Conservation (phyloP, 2,329 filamentous ascomycete genomes). For the Orbilia brochopaga region DNA sequence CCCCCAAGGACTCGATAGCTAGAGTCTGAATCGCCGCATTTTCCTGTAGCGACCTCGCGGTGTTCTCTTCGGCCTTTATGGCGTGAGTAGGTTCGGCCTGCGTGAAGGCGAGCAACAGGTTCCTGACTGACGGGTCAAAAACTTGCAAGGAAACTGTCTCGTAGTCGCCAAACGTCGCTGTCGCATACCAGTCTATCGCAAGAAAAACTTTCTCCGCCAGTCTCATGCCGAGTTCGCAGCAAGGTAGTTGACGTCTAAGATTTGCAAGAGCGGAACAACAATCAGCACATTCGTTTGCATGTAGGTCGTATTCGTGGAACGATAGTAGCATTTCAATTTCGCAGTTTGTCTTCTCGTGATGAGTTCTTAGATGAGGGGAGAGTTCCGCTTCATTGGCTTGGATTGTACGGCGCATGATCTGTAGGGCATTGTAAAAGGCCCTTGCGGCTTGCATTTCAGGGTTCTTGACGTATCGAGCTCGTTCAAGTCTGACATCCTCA, state of each 20-base stretch:
- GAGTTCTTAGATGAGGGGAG: conserved; percentile 31
- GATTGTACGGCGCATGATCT: conserved; percentile 31
- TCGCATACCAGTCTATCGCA: conserved; percentile 47
- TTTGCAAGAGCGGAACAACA: conserved; percentile 31
- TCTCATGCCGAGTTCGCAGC: conserved; percentile 31
- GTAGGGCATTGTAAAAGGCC: conserved; percentile 46
- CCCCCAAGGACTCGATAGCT: conserved; percentile 29
- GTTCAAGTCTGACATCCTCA: conserved; percentile 38
- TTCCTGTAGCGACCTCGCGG: conserved; percentile 3
- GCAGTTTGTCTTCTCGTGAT: conserved; percentile 45
- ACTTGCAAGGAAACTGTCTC: conserved; percentile 31
- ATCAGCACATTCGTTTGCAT: conserved; percentile 15
- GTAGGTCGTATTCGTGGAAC: conserved; percentile 27
- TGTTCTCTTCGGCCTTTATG: conserved; percentile 1
- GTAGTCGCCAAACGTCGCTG: conserved; percentile 41
- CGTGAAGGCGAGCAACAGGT: conserved; percentile 31
- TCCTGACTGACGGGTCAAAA: conserved; percentile 22
- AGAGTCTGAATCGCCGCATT: conserved; percentile 30
- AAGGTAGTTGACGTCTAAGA: conserved; percentile 9
- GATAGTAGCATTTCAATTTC: conserved; percentile 38
- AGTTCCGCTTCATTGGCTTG: conserved; percentile 30
- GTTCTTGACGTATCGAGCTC: conserved; percentile 47
- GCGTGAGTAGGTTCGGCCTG: conserved; percentile 3
- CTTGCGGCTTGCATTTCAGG: conserved; percentile 49
- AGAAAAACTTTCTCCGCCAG: conserved; percentile 40